A percentile compares a stretch with the other conserved stretches of the same genome.
Evolutionary conservation across 805 yeast genomes (phyloP).

Genomic region (Spathaspora gorwiae): DNA sequence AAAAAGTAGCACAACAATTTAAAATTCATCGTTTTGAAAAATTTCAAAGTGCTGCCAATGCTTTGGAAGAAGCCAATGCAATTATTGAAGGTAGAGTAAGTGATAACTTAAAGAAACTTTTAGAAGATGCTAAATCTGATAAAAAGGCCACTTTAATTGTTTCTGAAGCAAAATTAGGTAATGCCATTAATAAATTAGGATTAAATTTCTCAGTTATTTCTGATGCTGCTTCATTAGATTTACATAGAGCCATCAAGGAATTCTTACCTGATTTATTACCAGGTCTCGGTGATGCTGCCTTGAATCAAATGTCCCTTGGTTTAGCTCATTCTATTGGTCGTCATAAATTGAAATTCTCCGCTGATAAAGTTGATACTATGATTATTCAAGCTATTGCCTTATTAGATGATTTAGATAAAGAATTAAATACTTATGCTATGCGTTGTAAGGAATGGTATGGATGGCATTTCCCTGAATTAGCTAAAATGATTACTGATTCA

Average conservation of each 20-base stretch:
- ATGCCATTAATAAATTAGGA: conserved; percentile 92
- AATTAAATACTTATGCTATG: conserved; percentile 97
- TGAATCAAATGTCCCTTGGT: conserved; percentile 95
- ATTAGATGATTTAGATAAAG: conserved; percentile 95
- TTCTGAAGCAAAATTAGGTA: conserved; percentile 92
- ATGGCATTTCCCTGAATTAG: conserved; percentile 99
- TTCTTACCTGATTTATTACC: conserved; percentile 91
- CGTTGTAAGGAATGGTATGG: conserved; percentile 99
- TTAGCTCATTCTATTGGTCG: conserved; percentile 98
- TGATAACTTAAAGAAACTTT: conserved; percentile 68
- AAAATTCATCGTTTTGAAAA: conserved; percentile 95
- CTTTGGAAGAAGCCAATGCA: conserved; percentile 91
- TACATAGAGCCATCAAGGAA: conserved; percentile 93
- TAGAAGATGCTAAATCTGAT: conserved; percentile 71
- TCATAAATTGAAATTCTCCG: conserved; percentile 94
- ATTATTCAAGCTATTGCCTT: conserved; percentile 98
- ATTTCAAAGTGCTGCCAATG: conserved; percentile 90
- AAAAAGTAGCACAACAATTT: conserved; percentile 82
- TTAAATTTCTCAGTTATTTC: conserved; percentile 83
- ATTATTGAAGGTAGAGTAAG: conserved; percentile 92
- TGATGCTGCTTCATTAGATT: conserved; percentile 91
- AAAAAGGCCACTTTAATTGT: conserved; percentile 87
- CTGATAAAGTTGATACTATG: conserved; percentile 99
- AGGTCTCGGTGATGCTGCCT: conserved; percentile 79
- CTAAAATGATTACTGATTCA: conserved; percentile 92